phyloP scores from a whole-genome alignment of 1,284 basidiomycete genomes.

The Ganoderma leucocontextum region DNA sequence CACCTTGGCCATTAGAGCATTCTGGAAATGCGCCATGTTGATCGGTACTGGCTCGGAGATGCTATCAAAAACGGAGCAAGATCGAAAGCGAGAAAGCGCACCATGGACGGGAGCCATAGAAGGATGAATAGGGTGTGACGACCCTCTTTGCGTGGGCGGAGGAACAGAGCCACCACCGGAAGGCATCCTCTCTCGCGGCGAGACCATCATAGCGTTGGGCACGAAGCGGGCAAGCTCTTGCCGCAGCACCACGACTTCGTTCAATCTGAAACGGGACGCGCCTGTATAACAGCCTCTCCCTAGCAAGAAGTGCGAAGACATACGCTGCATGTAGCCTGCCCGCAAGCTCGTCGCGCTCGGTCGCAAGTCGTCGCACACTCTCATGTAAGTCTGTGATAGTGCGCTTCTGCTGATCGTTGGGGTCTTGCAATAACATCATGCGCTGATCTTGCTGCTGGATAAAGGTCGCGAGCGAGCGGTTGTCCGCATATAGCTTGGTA shows the following conservation, averaged over 20 bases:
- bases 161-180: neutral
- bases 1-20: neutral
- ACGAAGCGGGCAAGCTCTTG: slow-evolving; percentile 32
- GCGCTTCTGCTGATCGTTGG: slow-evolving; percentile 19
- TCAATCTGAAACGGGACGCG: slow-evolving; percentile 17
- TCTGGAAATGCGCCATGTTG: neutral
- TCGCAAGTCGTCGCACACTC: slow-evolving; percentile 23
- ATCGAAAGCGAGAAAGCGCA: neutral
- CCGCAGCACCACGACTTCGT: slow-evolving; percentile 29
- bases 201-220: slow-evolving; percentile 15
- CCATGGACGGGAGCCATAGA: neutral
- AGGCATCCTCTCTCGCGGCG: slow-evolving; percentile 11
- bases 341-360: slow-evolving; percentile 25
- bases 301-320: slow-evolving; percentile 1
- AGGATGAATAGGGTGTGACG: neutral
- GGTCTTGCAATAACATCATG: slow-evolving; percentile 20
- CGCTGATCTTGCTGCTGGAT: slow-evolving; percentile 32
- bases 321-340: slow-evolving; percentile 29
- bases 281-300: neutral
- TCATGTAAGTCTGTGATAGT: slow-evolving; percentile 26
- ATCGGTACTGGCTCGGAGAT: neutral
- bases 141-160: neutral
- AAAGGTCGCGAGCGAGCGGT: slow-evolving; percentile 40
- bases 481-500: slow-evolving; percentile 60
- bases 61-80: neutral